Percentiles rank a stretch among this genome's conserved stretches.
Conservation (phyloP, 805 yeast genomes). For the Metschnikowia peoriensis region DNA sequence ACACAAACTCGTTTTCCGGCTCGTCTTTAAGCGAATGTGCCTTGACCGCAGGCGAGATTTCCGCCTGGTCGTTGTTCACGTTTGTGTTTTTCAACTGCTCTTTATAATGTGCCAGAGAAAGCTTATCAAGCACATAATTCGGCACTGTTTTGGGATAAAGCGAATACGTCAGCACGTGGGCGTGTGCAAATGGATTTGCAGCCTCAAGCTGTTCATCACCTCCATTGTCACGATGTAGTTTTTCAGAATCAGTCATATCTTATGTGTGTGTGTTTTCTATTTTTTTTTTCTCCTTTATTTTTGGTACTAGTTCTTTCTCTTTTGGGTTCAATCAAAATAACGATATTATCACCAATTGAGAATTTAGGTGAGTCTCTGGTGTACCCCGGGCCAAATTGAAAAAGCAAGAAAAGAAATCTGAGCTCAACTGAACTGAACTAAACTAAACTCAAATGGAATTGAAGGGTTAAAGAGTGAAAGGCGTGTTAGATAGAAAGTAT, state of each 20-base stretch:
- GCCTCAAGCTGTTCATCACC: slow-evolving; percentile 12
- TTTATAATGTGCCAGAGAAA: slow-evolving; percentile 42
- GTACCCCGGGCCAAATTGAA: too few relatives aligned
- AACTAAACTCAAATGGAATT: too few relatives aligned
- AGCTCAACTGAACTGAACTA: too few relatives aligned
- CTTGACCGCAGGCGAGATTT: slow-evolving; percentile 8
- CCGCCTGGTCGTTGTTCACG: slow-evolving; percentile 22
- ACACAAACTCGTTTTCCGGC: slow-evolving; percentile 33
- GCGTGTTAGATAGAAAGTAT: too few relatives aligned
- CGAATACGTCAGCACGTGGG: slow-evolving; percentile 31
- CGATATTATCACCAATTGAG: background rate
- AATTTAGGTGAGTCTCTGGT: too few relatives aligned
- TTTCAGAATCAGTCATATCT: slow-evolving; percentile 7
- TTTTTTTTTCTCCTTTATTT: too few relatives aligned
- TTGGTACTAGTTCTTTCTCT: too few relatives aligned
- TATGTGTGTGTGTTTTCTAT: background rate
- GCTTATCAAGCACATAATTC: slow-evolving; percentile 60
- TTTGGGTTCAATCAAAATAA: too few relatives aligned
- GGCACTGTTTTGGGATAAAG: slow-evolving; percentile 47
- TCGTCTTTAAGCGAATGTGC: slow-evolving; percentile 11
- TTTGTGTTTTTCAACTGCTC: slow-evolving; percentile 35
- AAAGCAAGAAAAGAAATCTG: too few relatives aligned
- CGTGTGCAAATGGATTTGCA: slow-evolving; percentile 26
- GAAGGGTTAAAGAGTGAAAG: too few relatives aligned
- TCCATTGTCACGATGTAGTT: slow-evolving; percentile 4